These are phyloP conservation scores for Rhynchospora breviuscula DNA, from an alignment of 176 grass and related monocot species.

Conservation along the genomic window DNA sequence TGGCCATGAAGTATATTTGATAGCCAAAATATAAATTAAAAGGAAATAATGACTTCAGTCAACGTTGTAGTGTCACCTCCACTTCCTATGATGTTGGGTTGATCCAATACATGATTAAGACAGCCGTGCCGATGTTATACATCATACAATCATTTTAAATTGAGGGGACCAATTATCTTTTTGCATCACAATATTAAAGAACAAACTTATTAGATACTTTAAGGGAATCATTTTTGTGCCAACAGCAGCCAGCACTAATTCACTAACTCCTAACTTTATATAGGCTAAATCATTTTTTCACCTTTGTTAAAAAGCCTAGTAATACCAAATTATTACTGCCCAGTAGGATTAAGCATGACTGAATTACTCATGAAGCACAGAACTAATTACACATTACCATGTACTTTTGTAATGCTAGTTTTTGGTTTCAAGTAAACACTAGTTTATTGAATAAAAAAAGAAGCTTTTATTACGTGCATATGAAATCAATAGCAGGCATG, in stretches of 20 bases:
- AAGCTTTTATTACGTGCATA: not conserved
- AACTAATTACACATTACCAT: not conserved
- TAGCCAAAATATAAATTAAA: not conserved
- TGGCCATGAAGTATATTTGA: not conserved
- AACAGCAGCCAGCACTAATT: not conserved
- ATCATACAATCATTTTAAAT: not conserved
- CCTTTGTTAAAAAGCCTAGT: not conserved
- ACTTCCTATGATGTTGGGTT: not conserved
- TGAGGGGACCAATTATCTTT: not conserved
- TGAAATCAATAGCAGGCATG: not conserved
- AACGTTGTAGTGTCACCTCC: not conserved
- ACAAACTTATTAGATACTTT: not conserved
- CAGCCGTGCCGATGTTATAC: not conserved
- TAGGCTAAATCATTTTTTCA: not conserved
- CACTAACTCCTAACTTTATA: not conserved
- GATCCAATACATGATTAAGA: not conserved
- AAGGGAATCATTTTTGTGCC: not conserved
- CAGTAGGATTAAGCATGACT: not conserved
- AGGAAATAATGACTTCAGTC: not conserved
- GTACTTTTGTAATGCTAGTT: not conserved
- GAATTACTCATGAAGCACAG: not conserved
- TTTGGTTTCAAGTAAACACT: not conserved
- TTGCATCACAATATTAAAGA: not conserved
- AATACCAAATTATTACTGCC: not conserved
- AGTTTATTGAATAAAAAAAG: not conserved